phyloP scores from a whole-genome alignment of 768 basidiomycete genomes.

The Boletus barrowsii region DNA sequence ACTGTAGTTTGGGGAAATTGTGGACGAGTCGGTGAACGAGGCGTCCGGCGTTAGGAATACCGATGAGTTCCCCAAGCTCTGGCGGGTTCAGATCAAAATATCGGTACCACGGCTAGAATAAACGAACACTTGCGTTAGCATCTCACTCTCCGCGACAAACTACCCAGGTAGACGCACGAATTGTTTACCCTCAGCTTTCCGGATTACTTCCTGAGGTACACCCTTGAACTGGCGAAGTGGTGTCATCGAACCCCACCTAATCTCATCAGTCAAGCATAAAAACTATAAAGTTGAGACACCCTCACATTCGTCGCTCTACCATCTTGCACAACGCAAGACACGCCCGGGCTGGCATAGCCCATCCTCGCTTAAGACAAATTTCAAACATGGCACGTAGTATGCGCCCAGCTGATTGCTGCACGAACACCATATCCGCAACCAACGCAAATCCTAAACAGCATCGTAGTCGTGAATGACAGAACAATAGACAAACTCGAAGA shows the following conservation, averaged over 20 bases:
- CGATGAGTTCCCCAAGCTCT: constrained; percentile 93
- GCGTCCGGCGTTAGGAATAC: constrained; percentile 89
- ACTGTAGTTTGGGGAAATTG: constrained; percentile 94
- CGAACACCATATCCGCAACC: constrained; percentile 76
- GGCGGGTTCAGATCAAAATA: constrained; percentile 92
- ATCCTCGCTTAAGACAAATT: constrained; percentile 65
- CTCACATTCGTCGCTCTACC: constrained; percentile 83
- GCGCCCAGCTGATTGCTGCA: constrained; percentile 93
- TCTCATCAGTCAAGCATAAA: neutral
- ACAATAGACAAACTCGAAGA: neutral
- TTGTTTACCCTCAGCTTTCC: constrained; percentile 95
- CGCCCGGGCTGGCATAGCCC: constrained; percentile 90
- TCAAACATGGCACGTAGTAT: constrained; percentile 4
- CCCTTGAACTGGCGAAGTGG: constrained; percentile 94
- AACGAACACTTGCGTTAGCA: neutral
- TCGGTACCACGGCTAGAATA: constrained; percentile 82
- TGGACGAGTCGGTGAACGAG: constrained; percentile 92
- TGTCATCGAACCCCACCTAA: constrained; percentile 97
- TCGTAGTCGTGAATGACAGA: neutral
- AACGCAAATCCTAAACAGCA: neutral
- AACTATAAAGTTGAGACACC: neutral
- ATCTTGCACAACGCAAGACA: constrained; percentile 95
- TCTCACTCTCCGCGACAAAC: neutral
- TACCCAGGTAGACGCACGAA: constrained; percentile 56
- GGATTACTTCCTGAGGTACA: constrained; percentile 78